Evolutionary conservation across 2,329 filamentous ascomycete genomes (phyloP).

Genomic region (Diplodia scrobiculata): DNA sequence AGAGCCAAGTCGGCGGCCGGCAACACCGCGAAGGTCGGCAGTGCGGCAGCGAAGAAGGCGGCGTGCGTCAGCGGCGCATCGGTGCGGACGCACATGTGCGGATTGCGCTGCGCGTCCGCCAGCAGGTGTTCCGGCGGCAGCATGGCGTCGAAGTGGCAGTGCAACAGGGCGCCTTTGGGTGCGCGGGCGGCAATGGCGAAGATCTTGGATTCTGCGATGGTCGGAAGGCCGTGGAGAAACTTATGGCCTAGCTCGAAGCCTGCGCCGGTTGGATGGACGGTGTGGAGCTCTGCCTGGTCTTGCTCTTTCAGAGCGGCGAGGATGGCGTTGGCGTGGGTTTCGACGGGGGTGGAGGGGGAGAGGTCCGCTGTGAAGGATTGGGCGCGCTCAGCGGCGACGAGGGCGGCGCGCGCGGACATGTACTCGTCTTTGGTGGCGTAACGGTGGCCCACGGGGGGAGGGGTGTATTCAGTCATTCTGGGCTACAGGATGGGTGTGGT

Average conservation of each 20-base stretch:
- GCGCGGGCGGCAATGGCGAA: not conserved
- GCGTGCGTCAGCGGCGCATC: not conserved
- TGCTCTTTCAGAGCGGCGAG: not conserved
- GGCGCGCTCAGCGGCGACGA: conserved; percentile 14
- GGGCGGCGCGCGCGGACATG: conserved; percentile 5
- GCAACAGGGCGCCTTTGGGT: conserved; percentile 12
- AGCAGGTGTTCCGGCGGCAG: conserved; percentile 12
- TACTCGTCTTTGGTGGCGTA: not conserved
- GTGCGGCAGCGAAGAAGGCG: not conserved
- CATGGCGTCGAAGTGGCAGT: conserved; percentile 22
- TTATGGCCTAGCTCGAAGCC: conserved; percentile 6
- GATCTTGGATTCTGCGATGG: not conserved
- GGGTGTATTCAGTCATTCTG: not conserved
- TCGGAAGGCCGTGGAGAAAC: conserved; percentile 8
- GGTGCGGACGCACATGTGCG: conserved; percentile 1
- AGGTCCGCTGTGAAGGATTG: not conserved
- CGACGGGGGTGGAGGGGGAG: not conserved
- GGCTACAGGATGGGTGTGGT: not conserved
- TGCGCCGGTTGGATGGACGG: not conserved
- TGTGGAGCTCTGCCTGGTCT: not conserved
- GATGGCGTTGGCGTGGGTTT: conserved; percentile 4
- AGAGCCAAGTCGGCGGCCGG: not conserved
- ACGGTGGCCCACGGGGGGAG: conserved; percentile 2
- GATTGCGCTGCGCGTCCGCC: not conserved
- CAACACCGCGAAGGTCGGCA: conserved; percentile 8